phyloP scores from a whole-genome alignment of 2,329 filamentous ascomycete genomes.

The Fusarium pseudonygamai region DNA sequence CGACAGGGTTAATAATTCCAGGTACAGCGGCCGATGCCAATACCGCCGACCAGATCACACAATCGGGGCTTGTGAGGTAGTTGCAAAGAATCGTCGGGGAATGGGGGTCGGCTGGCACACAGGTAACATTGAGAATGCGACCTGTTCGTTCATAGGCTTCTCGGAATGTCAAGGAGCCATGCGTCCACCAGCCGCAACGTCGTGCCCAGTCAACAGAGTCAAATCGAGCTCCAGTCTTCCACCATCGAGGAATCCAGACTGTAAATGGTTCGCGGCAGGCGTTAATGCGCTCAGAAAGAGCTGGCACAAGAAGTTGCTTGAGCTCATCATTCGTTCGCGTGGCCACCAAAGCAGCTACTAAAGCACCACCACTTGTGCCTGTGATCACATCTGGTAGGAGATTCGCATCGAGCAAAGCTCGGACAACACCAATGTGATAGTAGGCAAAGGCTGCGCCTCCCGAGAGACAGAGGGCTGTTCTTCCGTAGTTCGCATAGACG shows the following conservation, averaged over 20 bases:
- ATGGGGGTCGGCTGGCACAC: constrained; percentile 94
- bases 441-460: constrained; percentile 96
- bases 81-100: constrained; percentile 92
- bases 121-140: constrained; percentile 93
- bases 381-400: constrained; percentile 94
- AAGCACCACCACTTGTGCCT: constrained; percentile 91
- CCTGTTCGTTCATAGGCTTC: constrained; percentile 96
- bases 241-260: constrained; percentile 87
- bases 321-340: constrained; percentile 94
- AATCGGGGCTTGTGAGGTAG: constrained; percentile 94
- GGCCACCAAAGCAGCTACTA: constrained; percentile 86
- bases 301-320: constrained; percentile 83
- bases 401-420: constrained; percentile 85
- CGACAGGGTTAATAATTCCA: constrained; percentile 93
- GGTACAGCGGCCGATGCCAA: constrained; percentile 95
- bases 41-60: constrained; percentile 97
- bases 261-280: constrained; percentile 82
- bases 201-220: constrained; percentile 92
- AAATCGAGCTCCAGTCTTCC: constrained; percentile 90
- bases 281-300: constrained; percentile 83
- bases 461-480: constrained; percentile 91
- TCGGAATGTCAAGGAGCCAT: constrained; percentile 90
- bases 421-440: constrained; percentile 94
- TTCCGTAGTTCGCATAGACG: constrained; percentile 87
- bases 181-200: constrained; percentile 87